A percentile compares a stretch with the other conserved stretches of the same genome.
phyloP scores from a whole-genome alignment of 2,329 filamentous ascomycete genomes.

The Aureobasidium sp. region DNA sequence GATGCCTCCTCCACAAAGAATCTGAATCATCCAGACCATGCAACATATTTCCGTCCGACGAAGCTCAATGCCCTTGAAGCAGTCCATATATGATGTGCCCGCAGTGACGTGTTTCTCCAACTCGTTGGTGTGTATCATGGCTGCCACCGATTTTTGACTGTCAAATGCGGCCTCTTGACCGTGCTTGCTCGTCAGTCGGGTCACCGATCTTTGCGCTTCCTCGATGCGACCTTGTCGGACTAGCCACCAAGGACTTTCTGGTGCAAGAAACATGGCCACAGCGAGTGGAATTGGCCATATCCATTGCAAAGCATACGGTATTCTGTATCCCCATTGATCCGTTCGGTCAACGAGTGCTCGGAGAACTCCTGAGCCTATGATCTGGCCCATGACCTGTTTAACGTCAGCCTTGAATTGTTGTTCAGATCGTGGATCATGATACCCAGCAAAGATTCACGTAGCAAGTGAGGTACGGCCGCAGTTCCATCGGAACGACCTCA shows the following conservation, averaged over 20 bases:
- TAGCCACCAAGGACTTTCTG: slow-evolving; percentile 34
- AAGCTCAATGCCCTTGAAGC: slow-evolving; percentile 47
- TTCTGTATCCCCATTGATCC: slow-evolving; percentile 32
- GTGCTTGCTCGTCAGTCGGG: slow-evolving; percentile 23
- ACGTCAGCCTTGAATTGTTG: not conserved
- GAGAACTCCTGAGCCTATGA: slow-evolving; percentile 39
- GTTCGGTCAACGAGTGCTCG: slow-evolving; percentile 22
- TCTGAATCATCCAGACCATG: slow-evolving; percentile 32
- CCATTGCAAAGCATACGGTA: slow-evolving; percentile 40
- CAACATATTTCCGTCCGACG: slow-evolving; percentile 38
- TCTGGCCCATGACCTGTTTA: slow-evolving; percentile 44
- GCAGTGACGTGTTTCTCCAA: slow-evolving; percentile 47
- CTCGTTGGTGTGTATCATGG: slow-evolving; percentile 40
- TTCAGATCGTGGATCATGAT: not conserved
- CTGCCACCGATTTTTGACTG: slow-evolving; percentile 27
- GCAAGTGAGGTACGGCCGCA: slow-evolving; percentile 52
- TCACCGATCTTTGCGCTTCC: slow-evolving; percentile 30
- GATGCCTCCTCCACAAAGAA: slow-evolving; percentile 27
- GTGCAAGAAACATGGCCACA: slow-evolving; percentile 25
- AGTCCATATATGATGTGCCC: slow-evolving; percentile 43
- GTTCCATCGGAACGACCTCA: slow-evolving; percentile 54
- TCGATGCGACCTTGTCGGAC: slow-evolving; percentile 30
- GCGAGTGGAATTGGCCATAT: slow-evolving; percentile 31
- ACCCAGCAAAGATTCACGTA: slow-evolving; percentile 58
- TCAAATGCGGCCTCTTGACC: slow-evolving; percentile 23